Evolutionary conservation across 2,329 filamentous ascomycete species (phyloP).

Genomic region (Tolypocladium tropicale): DNA sequence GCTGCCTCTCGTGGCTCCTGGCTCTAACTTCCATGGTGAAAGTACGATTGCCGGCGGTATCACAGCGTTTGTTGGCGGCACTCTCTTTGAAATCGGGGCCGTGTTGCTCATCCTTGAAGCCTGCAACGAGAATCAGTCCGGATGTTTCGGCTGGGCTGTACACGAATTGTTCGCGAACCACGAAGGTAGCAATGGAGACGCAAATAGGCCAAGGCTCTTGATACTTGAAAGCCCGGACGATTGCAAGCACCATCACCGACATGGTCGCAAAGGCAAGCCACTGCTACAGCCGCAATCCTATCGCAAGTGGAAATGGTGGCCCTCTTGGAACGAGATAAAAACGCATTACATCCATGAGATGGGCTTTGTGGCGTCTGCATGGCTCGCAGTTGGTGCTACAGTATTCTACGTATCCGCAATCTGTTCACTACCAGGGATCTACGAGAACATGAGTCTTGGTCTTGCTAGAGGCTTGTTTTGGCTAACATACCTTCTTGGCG

Average conservation of each 20-base stretch:
- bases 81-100: constrained; percentile 47
- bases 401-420: constrained; percentile 56
- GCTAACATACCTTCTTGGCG: constrained; percentile 49
- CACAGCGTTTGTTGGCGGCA: constrained; percentile 49
- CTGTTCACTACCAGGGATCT: constrained; percentile 47
- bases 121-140: constrained; percentile 42
- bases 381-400: constrained; percentile 47
- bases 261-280: background rate
- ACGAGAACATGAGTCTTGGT: constrained; percentile 32
- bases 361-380: constrained; percentile 49
- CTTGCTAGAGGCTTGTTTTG: constrained; percentile 47
- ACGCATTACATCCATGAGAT: constrained; percentile 52
- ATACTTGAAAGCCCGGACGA: background rate
- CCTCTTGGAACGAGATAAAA: constrained; percentile 40
- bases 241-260: constrained; percentile 1
- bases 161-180: background rate
- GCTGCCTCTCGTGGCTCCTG: constrained; percentile 44
- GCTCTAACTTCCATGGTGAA: constrained; percentile 34
- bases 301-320: constrained; percentile 46
- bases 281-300: constrained; percentile 2
- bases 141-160: background rate
- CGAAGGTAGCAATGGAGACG: background rate
- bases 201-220: background rate
- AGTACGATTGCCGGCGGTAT: constrained; percentile 34
- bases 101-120: constrained; percentile 49